These are phyloP conservation scores for Talaromyces stipitatus DNA, from an alignment of 495 filamentous ascomycete species.

Conservation along the genomic window DNA sequence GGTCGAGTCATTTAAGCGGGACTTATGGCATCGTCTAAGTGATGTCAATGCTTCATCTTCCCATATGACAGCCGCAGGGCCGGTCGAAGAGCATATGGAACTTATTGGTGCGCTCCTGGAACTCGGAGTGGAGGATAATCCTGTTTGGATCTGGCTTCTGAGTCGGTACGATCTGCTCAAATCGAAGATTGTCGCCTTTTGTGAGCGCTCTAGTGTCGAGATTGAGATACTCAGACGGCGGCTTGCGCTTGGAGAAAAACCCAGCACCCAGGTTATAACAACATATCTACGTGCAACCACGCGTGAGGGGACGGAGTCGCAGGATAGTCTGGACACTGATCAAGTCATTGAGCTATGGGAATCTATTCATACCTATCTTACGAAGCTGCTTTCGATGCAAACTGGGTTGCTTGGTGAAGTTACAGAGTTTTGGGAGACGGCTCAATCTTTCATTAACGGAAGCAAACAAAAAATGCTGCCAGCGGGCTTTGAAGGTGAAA, in stretches of 20 bases:
- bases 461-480: conserved; percentile 76
- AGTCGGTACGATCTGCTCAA: conserved; percentile 85
- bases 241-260: conserved; percentile 63
- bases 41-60: conserved; percentile 43
- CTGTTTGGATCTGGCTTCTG: conserved; percentile 89
- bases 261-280: conserved; percentile 58
- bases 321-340: conserved; percentile 57
- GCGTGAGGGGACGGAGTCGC: conserved; percentile 48
- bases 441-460: conserved; percentile 83
- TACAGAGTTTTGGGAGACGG: conserved; percentile 87
- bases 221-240: conserved; percentile 83
- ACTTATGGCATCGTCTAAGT: conserved; percentile 74
- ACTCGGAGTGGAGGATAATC: conserved; percentile 88
- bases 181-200: conserved; percentile 66
- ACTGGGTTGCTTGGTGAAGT: conserved; percentile 82
- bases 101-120: conserved; percentile 81
- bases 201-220: conserved; percentile 78
- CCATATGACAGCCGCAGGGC: conserved; percentile 29
- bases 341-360: conserved; percentile 89
- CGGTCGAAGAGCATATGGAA: conserved; percentile 79
- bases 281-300: conserved; percentile 64
- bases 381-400: conserved; percentile 56
- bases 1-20: conserved; percentile 76
- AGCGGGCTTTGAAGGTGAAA: conserved; percentile 75
- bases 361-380: conserved; percentile 63